A percentile compares a stretch with the other conserved stretches of the same genome.
These are phyloP conservation scores for Hymenoscyphus linearis DNA, from an alignment of 2,329 filamentous ascomycete genomes.

Conservation along the genomic window DNA sequence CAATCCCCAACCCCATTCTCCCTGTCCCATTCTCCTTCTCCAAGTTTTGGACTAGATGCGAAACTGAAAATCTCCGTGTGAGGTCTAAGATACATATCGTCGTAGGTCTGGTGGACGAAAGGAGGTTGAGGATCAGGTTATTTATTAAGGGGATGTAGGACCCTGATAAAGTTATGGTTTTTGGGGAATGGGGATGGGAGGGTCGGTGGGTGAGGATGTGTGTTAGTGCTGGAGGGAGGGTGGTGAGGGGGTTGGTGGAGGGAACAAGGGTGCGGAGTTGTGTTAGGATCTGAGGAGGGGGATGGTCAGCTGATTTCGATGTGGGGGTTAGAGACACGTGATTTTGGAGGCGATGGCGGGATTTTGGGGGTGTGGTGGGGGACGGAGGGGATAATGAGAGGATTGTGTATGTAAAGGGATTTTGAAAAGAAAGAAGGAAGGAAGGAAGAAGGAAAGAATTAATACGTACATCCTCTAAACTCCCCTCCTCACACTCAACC, in stretches of 20 bases:
- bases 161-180: slow-evolving; percentile 47
- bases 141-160: slow-evolving; percentile 52
- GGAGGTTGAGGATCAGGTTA: slow-evolving; percentile 46
- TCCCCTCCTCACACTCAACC: slow-evolving; percentile 46
- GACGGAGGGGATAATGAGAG: background rate
- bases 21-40: too few relatives aligned
- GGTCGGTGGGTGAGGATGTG: slow-evolving; percentile 41
- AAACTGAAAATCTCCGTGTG: slow-evolving; percentile 50
- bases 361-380: background rate
- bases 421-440: background rate
- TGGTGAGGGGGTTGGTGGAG: slow-evolving; percentile 2
- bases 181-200: slow-evolving; percentile 41
- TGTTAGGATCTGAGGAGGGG: slow-evolving; percentile 16
- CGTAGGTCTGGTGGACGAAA: slow-evolving; percentile 37
- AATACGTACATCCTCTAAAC: slow-evolving; percentile 51
- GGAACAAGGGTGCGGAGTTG: slow-evolving; percentile 11
- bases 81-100: slow-evolving; percentile 49
- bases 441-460: slow-evolving; percentile 4
- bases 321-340: slow-evolving; percentile 2
- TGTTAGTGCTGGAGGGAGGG: slow-evolving; percentile 8
- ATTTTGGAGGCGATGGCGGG: background rate
- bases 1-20: too few relatives aligned
- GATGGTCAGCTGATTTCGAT: slow-evolving; percentile 9
- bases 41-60: slow-evolving; percentile 21
- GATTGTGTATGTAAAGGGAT: background rate